Base-by-base conservation (phyloP, 208 protist species). In the Angomonas desouzai region DNA sequence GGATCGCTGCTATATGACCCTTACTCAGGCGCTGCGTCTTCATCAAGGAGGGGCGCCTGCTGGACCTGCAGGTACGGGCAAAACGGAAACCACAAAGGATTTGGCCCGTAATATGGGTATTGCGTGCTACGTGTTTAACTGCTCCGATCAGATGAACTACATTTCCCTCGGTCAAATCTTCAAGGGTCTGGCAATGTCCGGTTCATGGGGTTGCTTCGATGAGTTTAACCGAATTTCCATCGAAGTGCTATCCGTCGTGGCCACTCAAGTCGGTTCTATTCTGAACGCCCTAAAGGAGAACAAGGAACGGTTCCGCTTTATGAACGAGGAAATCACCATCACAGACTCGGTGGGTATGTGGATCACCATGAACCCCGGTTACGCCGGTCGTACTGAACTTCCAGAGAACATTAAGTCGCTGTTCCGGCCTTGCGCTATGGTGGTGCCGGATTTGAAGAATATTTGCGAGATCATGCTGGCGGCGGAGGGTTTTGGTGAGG, bases 381-480 rank as follows among this genome's bases (percentile, higher is more conserved):
- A 98, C 79, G 96, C 94, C 60, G 97, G 97, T 16, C 93, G 97
- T 83, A 98, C 97, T 0, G 96, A 99, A 76, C 86, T 99, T 56
- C 97, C 97, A 27, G 97, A 98, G 64, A 98, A 98, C 79, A 91
- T 99, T 70, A 98, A 98, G 78, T 96, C 97, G 4, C 79, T 99
- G 9, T 98, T 99, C 79, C 82, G 97, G n/a, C 94, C 96, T 18
- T 95, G 95, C 76, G 96, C 98, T 47, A 99, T 99, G 98, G 87
- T 96, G 40, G 97, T 99, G 56, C 98, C 98, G 29, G 98, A 99
- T 72, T 91, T 98, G 27, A 96, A 97, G 69, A 96, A 98, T 71
- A 99, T 99, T 89, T 98, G 96, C 70, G 98, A 99, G 77, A 99
- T 99, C 67, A 99, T 99, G 97, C 89, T 99, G 16, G 93, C 96